Conservation (phyloP, 2,329 filamentous ascomycete species). For the Samsoniella hepiali region DNA sequence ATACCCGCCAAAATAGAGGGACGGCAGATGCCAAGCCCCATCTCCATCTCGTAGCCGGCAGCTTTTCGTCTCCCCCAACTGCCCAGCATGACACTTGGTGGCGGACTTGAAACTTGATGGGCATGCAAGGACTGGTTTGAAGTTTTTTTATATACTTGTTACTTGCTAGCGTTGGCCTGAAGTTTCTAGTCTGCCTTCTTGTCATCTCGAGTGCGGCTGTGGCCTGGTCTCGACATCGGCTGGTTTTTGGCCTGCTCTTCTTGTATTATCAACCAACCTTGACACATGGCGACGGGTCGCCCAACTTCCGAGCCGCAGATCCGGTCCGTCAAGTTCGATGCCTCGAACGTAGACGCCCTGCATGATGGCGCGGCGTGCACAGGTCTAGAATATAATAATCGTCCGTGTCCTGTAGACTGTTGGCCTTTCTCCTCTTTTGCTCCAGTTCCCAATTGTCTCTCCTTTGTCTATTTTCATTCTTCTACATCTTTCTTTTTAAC, state of each 20-base stretch:
- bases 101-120: constrained; percentile 8
- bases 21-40: neutral
- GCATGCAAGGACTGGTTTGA: constrained; percentile 9
- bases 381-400: constrained; percentile 11
- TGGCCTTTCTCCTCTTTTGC: neutral
- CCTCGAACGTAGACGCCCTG: neutral
- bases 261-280: neutral
- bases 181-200: neutral
- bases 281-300: neutral
- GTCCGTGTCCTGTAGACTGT: neutral
- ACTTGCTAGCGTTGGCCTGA: neutral
- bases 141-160: neutral
- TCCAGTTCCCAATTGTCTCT: neutral
- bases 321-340: neutral
- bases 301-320: constrained; percentile 12
- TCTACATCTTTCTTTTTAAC: neutral
- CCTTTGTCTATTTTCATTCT: constrained; percentile 19
- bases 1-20: neutral
- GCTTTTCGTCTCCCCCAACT: neutral
- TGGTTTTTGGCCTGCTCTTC: neutral
- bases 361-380: neutral
- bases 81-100: neutral
- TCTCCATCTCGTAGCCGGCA: neutral
- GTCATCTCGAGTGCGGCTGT: neutral
- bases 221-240: neutral